These are phyloP conservation scores for Solanum pinnatisectum DNA, from an alignment of 257 asterid species.

Conservation along the genomic window DNA sequence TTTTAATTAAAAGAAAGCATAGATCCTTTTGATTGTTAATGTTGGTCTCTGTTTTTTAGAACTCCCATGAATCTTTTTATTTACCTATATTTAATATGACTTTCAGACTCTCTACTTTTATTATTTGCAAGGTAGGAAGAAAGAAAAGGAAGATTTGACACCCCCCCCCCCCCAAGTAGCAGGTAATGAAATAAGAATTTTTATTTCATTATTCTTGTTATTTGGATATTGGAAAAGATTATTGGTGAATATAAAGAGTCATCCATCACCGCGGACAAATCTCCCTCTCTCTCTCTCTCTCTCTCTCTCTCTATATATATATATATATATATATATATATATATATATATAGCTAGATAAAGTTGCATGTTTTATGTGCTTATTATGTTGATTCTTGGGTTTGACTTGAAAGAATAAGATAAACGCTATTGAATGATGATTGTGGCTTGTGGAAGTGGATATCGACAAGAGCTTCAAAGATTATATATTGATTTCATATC, in stretches of 20 bases:
- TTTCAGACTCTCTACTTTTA: background rate
- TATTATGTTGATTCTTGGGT: too few species aligned
- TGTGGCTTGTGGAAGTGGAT: too few species aligned
- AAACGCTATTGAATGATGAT: too few species aligned
- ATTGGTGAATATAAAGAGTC: background rate
- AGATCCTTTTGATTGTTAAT: background rate
- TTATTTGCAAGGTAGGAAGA: background rate
- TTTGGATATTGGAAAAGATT: background rate
- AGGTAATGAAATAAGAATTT: background rate
- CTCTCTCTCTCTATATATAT: too few species aligned
- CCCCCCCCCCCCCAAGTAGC: background rate
- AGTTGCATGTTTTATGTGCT: too few species aligned
- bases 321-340: too few species aligned
- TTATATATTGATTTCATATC: too few species aligned
- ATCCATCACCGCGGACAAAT: background rate
- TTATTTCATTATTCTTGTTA: background rate
- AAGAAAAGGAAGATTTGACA: background rate
- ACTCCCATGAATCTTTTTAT: background rate
- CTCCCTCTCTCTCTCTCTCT: too few species aligned
- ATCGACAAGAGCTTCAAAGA: too few species aligned
- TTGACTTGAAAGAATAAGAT: too few species aligned
- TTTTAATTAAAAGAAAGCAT: background rate
- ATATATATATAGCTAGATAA: too few species aligned
- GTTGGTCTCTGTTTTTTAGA: background rate
- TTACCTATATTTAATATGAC: background rate